Evolutionary conservation across 2,329 filamentous ascomycete genomes (phyloP).

Genomic region (Fusarium pseudoanthophilum): DNA sequence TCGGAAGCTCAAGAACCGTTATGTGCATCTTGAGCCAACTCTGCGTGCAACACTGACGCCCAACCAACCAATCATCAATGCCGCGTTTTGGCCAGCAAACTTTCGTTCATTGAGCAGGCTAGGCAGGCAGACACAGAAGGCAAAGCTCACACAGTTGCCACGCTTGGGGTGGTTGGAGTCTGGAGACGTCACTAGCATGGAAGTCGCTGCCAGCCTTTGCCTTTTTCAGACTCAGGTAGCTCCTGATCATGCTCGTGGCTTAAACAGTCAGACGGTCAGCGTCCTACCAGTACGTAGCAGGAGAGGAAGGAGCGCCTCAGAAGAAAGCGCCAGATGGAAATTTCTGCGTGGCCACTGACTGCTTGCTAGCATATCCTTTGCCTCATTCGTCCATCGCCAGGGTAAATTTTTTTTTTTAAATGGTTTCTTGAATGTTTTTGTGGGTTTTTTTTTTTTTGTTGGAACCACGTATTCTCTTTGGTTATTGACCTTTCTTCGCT

Average conservation of each 20-base stretch:
- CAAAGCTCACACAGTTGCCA: conserved; percentile 6
- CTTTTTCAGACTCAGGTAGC: conserved; percentile 23
- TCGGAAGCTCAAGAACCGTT: not conserved
- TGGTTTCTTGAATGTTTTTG: not conserved
- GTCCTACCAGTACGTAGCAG: not conserved
- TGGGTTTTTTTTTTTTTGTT: not conserved
- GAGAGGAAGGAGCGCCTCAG: conserved; percentile 2
- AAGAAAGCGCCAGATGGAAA: conserved; percentile 15
- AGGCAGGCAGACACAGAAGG: not conserved
- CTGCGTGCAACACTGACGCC: not conserved
- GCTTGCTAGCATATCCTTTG: conserved; percentile 10
- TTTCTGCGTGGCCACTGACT: conserved; percentile 33
- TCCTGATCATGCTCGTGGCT: conserved; percentile 25
- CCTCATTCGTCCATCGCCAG: conserved; percentile 22
- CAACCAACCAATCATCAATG: conserved; percentile 16
- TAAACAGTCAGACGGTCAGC: conserved; percentile 20
- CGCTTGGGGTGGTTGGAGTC: conserved; percentile 36
- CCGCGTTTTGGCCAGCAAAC: conserved; percentile 8
- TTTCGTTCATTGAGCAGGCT: not conserved
- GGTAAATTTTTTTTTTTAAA: not conserved
- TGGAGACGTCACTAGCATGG: conserved; percentile 30
- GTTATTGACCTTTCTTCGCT: not conserved
- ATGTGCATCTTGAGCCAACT: conserved; percentile 1
- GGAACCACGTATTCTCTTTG: not conserved
- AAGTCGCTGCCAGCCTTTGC: conserved; percentile 31